Conservation (phyloP, 805 yeast species). For the Yarrowia hollandica region DNA sequence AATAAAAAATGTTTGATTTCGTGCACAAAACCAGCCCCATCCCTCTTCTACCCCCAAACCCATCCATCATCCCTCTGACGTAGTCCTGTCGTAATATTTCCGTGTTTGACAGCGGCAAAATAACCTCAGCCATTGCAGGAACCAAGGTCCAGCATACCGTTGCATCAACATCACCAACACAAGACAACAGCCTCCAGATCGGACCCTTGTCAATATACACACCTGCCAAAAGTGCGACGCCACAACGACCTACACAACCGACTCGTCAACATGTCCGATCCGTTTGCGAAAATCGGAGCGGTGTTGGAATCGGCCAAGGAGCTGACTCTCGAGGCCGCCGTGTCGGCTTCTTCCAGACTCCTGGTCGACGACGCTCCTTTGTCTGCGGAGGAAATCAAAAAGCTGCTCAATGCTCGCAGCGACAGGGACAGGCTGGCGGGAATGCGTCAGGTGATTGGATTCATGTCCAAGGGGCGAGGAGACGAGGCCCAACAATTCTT, state of each 20-base stretch:
- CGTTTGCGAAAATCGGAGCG: conserved; percentile 62
- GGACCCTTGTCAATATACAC: too few species aligned
- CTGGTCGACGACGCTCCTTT: conserved; percentile 61
- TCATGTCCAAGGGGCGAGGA: conserved; percentile 39
- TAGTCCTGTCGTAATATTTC: too few species aligned
- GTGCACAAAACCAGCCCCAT: too few species aligned
- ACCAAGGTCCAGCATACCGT: too few species aligned
- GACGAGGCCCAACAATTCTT: conserved; percentile 54
- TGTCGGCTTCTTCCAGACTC: conserved; percentile 62
- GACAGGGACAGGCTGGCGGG: conserved; percentile 66
- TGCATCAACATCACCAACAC: too few species aligned
- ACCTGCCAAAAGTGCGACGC: conserved; percentile 4
- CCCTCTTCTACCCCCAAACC: too few species aligned
- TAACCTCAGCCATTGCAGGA: too few species aligned
- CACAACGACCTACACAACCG: background rate
- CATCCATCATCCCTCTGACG: too few species aligned
- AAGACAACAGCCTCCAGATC: too few species aligned
- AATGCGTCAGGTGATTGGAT: conserved; percentile 51
- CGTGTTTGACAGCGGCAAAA: too few species aligned
- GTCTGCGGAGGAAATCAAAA: conserved; percentile 64
- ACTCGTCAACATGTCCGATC: conserved; percentile 49
- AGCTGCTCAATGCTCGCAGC: conserved; percentile 63
- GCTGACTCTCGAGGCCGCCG: conserved; percentile 79
- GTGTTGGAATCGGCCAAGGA: conserved; percentile 79
- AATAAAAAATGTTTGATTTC: too few species aligned